Conservation (phyloP, 495 filamentous ascomycete genomes). For the Neurospora africana region DNA sequence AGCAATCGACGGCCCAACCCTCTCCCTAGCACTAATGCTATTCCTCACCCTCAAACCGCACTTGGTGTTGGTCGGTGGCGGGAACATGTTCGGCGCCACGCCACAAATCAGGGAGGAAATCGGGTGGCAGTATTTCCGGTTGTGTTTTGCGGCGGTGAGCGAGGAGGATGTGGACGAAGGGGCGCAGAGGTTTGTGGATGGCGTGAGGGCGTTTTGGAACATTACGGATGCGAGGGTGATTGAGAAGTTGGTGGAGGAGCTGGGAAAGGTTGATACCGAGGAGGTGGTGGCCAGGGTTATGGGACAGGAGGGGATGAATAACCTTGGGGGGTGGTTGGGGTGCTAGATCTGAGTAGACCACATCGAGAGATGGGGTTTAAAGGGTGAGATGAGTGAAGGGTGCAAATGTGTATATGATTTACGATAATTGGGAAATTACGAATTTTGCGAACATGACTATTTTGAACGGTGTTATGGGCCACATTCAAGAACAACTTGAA, state of each 20-base stretch:
- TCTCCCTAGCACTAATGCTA: conserved; percentile 58
- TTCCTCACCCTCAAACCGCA: conserved; percentile 59
- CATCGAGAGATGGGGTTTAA: not conserved
- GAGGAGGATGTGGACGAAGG: conserved; percentile 52
- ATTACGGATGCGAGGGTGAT: conserved; percentile 56
- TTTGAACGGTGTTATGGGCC: not conserved
- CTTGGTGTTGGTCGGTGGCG: conserved; percentile 54
- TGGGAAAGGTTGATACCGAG: conserved; percentile 1
- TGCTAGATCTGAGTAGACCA: conserved; percentile 13
- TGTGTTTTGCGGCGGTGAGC: conserved; percentile 78
- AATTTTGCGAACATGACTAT: not conserved
- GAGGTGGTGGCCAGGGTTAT: not conserved
- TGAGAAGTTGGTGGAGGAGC: conserved; percentile 34
- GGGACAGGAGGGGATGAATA: conserved; percentile 4
- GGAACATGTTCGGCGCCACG: conserved; percentile 60
- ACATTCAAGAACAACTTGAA: not conserved
- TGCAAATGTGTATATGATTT: not conserved
- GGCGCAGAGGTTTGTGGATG: conserved; percentile 53
- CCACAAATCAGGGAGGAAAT: conserved; percentile 39
- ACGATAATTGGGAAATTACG: not conserved
- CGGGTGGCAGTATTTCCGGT: conserved; percentile 57
- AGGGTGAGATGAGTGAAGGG: not conserved
- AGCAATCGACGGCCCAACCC: conserved; percentile 26
- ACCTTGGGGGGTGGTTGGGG: conserved; percentile 21
- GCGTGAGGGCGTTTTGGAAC: conserved; percentile 63